Percentiles rank a stretch among this genome's conserved stretches.
Evolutionary conservation across 192 early-diverging fungal genomes (phyloP).

Genomic region (Mortierella hygrophila): DNA sequence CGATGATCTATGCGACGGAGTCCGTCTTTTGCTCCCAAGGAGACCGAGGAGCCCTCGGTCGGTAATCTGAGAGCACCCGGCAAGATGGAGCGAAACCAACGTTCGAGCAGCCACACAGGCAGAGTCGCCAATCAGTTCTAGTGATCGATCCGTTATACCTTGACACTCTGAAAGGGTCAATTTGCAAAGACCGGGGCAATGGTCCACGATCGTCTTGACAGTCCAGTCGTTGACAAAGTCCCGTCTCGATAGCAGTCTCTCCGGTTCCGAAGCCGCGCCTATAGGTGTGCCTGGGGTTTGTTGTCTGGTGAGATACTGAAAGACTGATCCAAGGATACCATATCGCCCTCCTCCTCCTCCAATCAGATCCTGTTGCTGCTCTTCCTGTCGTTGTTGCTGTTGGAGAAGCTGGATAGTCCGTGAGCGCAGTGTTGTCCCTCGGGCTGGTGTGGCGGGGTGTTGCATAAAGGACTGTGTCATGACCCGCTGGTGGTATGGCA

Average conservation of each 20-base stretch:
- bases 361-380: neutral
- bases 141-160: conserved; percentile 39
- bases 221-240: conserved; percentile 55
- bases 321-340: conserved; percentile 20
- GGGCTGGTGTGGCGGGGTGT: neutral
- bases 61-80: conserved; percentile 43
- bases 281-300: neutral
- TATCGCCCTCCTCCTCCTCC: neutral
- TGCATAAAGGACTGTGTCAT: conserved; percentile 21
- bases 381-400: neutral
- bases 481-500: conserved; percentile 10
- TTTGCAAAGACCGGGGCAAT: conserved; percentile 54
- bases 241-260: conserved; percentile 27
- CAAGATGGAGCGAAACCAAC: conserved; percentile 36
- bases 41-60: conserved; percentile 50
- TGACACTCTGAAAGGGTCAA: conserved; percentile 55
- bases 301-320: conserved; percentile 3
- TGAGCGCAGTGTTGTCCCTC: neutral
- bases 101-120: conserved; percentile 21
- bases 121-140: conserved; percentile 16
- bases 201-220: conserved; percentile 39
- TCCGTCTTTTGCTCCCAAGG: neutral
- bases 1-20: neutral
- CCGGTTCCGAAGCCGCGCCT: neutral
- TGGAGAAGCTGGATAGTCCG: neutral